Base-by-base conservation (phyloP, 768 basidiomycete genomes). In the Termitomyces sp. region DNA sequence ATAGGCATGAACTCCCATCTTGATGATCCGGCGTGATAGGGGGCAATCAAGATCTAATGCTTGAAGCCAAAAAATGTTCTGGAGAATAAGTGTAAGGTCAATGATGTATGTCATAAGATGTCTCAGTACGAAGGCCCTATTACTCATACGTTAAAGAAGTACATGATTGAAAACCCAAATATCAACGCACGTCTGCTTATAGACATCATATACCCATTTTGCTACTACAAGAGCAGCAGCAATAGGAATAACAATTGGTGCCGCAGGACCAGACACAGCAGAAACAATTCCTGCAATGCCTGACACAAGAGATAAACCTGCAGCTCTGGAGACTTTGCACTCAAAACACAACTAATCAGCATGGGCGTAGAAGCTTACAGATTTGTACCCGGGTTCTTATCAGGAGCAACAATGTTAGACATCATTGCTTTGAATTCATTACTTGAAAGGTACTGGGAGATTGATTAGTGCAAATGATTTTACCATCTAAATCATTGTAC, bases 21-120 rank as follows among this genome's bases (percentile, higher is more conserved):
- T 60, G 57, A 63, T 61, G 41, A 61, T 42, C 19, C 58, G 51
- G 3, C 60, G 57, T 35, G 60, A 53, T n/a, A 63, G 21, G 4
- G 60, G 60, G 15, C 30, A 30, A 12, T 48, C 51, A 23, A 31
- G 35, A 14, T 31, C 44, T 14, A 60, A 42, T 6, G 33, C 28
- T 38, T 60, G 57, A 43, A 63, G 37, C 62, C 62, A 64, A 55
- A 66, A 66, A 1, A 66, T 46, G 6, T 62, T 59, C 40, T 66
- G 60, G 37, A 64, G 38, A 11, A 66, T 56, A 3, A 66, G 41
- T 1, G 61, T 64, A 2, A 66, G 57, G 35, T 66, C 63, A 28
- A 66, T 52, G 28, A 66, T 62, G 23, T 62, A 64, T 1, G 50
- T 56, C 63, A 66, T 66, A 26, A 64, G 54, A 30, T 55, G 56